Percentiles rank a stretch among this genome's conserved stretches.
These are phyloP conservation scores for Hymenoscyphus fraxineus DNA, from an alignment of 2,329 filamentous ascomycete genomes.

Conservation along the genomic window DNA sequence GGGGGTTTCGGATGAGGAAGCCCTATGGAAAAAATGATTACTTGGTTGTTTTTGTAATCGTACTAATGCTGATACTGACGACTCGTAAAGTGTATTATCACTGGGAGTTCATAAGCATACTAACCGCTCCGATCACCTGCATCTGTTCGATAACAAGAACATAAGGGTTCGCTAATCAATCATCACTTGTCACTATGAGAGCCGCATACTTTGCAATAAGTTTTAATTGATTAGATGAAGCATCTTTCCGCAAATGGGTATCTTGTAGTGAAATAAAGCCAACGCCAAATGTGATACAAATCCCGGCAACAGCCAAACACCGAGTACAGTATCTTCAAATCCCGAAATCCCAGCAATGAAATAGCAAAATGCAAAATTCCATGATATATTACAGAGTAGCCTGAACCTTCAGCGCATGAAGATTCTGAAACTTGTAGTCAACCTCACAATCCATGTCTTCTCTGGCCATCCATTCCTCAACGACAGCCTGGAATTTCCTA, in stretches of 20 bases:
- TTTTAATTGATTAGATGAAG: neutral
- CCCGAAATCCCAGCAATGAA: neutral
- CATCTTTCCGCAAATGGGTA: slow-evolving; percentile 26
- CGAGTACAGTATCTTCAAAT: neutral
- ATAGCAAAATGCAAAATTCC: slow-evolving; percentile 5
- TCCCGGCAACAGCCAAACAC: slow-evolving; percentile 2
- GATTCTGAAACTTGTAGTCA: slow-evolving; percentile 23
- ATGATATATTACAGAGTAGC: slow-evolving; percentile 2
- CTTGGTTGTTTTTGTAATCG: neutral
- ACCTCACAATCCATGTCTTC: slow-evolving; percentile 15
- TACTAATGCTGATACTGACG: neutral
- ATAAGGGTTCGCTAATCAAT: neutral
- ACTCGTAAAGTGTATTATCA: neutral
- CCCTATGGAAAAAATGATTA: neutral
- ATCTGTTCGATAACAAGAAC: neutral
- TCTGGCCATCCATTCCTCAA: slow-evolving; percentile 23
- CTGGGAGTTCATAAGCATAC: neutral
- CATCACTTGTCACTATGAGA: neutral
- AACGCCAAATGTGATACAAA: slow-evolving; percentile 19
- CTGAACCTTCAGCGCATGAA: slow-evolving; percentile 5
- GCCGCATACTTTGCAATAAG: neutral
- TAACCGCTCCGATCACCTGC: neutral
- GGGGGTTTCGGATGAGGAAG: neutral
- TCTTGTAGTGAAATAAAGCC: slow-evolving; percentile 22
- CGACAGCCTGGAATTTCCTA: slow-evolving; percentile 16